Conservation (phyloP, 345 rosid genomes). For the Salix arbutifolia region DNA sequence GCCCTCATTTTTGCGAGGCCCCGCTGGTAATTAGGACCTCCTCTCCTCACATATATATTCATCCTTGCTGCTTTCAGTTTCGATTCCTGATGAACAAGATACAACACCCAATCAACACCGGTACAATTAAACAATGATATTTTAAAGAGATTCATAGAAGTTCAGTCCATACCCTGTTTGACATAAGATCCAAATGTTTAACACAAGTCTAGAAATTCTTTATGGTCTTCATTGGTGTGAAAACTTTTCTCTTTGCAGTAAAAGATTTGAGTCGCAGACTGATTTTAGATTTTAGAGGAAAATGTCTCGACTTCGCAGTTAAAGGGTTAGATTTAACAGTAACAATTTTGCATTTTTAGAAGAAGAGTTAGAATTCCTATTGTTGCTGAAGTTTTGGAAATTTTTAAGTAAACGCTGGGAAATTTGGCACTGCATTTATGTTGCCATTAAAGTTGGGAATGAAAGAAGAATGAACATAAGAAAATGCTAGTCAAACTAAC, state of each 20-base stretch:
- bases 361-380: neutral
- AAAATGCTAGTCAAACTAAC: neutral
- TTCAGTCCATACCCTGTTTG: neutral
- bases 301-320: neutral
- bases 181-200: neutral
- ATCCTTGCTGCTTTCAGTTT: constrained; percentile 71
- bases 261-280: neutral
- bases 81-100: constrained; percentile 43
- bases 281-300: neutral
- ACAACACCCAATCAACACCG: neutral
- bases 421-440: neutral
- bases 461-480: neutral
- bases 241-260: too few relatives aligned
- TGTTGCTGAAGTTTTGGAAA: neutral
- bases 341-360: neutral
- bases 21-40: constrained; percentile 78
- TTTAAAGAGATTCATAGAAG: neutral
- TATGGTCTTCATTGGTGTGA: neutral
- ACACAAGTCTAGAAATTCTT: neutral
- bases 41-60: constrained; percentile 64
- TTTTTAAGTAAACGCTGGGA: neutral
- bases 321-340: neutral
- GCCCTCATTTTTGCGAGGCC: constrained; percentile 84
- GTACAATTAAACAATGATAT: neutral
- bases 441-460: neutral